Conservation (phyloP, 495 filamentous ascomycete species). For the Melanomma pulvis-pyrius region DNA sequence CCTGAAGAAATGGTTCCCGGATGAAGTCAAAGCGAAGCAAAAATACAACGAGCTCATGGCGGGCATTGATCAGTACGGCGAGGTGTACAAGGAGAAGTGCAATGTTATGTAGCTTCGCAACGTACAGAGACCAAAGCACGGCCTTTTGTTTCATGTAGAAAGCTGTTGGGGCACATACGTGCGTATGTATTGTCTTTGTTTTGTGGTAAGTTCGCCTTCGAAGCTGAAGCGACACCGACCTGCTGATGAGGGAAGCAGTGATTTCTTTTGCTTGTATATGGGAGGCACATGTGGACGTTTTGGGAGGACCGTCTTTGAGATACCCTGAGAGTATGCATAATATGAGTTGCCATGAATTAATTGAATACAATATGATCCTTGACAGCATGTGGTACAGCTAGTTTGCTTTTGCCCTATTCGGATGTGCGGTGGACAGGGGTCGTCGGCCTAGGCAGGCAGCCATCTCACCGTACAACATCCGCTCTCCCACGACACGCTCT, state of each 20-base stretch:
- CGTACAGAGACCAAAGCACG: not conserved
- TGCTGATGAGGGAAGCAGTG: too few species aligned
- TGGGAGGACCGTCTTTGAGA: not conserved
- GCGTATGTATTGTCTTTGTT: too few species aligned
- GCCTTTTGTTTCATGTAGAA: too few species aligned
- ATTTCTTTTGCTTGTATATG: too few species aligned
- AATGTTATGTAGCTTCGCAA: constrained; percentile 45
- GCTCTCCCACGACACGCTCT: too few species aligned
- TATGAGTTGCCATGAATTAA: not conserved
- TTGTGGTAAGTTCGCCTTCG: too few species aligned
- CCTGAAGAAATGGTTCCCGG: constrained; percentile 68
- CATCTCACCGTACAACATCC: too few species aligned
- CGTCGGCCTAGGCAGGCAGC: too few species aligned
- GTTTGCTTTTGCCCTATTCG: too few species aligned
- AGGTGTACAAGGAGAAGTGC: constrained; percentile 47
- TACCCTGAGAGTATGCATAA: not conserved
- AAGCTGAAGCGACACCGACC: too few species aligned
- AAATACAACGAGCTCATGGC: constrained; percentile 58
- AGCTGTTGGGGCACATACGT: too few species aligned
- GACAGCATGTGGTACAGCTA: not conserved
- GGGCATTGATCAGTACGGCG: constrained; percentile 58
- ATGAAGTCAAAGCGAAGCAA: constrained; percentile 68
- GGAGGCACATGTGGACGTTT: not conserved
- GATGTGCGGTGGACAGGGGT: too few species aligned
- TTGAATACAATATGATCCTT: not conserved